Evolutionary conservation across 176 grass and related monocot genomes (phyloP).

Genomic region (Musa schizocarpa): DNA sequence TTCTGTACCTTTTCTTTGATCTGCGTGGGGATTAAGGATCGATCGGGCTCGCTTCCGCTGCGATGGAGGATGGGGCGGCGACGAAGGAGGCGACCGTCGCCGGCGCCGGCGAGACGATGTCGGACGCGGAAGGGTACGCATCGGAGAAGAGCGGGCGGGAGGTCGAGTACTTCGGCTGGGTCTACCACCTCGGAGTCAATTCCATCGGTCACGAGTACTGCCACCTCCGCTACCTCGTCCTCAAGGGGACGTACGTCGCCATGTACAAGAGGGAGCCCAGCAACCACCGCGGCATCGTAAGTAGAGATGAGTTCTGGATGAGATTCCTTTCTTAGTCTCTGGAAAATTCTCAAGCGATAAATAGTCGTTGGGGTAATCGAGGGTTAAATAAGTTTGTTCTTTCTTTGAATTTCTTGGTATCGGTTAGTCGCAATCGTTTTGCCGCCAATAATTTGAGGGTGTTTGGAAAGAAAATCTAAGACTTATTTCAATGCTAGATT

Average conservation of each 20-base stretch:
- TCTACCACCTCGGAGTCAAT: conserved; percentile 88
- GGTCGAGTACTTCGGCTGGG: conserved; percentile 62
- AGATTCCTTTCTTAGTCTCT: too few relatives aligned
- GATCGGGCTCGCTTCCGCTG: background rate
- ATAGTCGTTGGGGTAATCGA: background rate
- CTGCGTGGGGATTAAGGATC: too few relatives aligned
- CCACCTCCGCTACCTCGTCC: conserved; percentile 76
- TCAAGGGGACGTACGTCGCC: conserved; percentile 52
- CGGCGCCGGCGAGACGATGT: conserved; percentile 19
- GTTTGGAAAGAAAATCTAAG: too few relatives aligned
- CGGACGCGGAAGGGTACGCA: background rate
- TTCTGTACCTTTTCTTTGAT: too few relatives aligned
- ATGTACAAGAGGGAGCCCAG: conserved; percentile 92
- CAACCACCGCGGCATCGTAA: conserved; percentile 42
- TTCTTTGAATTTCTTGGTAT: too few relatives aligned
- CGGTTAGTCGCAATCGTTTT: too few relatives aligned
- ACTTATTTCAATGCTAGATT: too few relatives aligned
- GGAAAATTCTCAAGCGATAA: too few relatives aligned
- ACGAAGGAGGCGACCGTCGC: conserved; percentile 10
- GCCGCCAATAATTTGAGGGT: too few relatives aligned
- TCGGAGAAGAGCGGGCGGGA: conserved; percentile 22
- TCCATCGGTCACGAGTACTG: conserved; percentile 79
- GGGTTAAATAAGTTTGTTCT: too few relatives aligned
- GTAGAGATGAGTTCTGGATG: conserved; percentile 11
- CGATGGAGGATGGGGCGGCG: conserved; percentile 28